Evolutionary conservation across 2,329 filamentous ascomycete genomes (phyloP).

Genomic region (Fusarium brachygibbosum): DNA sequence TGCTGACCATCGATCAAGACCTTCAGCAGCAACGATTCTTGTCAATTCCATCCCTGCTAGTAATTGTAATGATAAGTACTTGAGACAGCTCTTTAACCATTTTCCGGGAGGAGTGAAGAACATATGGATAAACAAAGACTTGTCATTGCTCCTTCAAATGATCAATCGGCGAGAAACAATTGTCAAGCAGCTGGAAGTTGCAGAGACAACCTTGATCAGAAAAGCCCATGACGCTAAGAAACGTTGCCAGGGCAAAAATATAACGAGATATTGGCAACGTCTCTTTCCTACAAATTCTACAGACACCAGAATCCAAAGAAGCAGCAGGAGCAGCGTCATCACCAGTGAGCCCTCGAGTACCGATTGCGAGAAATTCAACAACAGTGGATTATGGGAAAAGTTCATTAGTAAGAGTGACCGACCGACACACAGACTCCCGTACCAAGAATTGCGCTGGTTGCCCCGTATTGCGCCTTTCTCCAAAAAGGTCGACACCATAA

Average conservation of each 20-base stretch:
- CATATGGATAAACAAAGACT: conserved; percentile 95
- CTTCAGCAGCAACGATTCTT: conserved; percentile 94
- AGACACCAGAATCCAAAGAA: no score
- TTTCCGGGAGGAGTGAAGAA: conserved; percentile 96
- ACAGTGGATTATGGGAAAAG: conserved; percentile 80
- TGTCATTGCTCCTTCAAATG: conserved; percentile 86
- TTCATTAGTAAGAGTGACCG: conserved; percentile 86
- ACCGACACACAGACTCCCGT: conserved; percentile 83
- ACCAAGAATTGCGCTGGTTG: conserved; percentile 76
- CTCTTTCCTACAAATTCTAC: no score
- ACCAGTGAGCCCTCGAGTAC: conserved; percentile 78
- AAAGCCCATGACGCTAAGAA: neutral
- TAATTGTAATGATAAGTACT: conserved; percentile 86
- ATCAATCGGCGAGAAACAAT: conserved; percentile 80
- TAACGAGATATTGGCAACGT: no score
- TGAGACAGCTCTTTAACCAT: conserved; percentile 89
- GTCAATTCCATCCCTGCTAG: conserved; percentile 90
- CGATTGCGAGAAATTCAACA: conserved; percentile 68
- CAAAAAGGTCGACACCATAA: conserved; percentile 94
- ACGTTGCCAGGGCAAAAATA: conserved; percentile 39
- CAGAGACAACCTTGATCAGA: conserved; percentile 87
- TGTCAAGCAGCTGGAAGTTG: conserved; percentile 79
- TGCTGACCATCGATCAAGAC: conserved; percentile 90
- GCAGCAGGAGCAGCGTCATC: no score
- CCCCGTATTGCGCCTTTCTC: conserved; percentile 81